These are phyloP conservation scores for Aschersonia sp. DNA, from an alignment of 2,329 filamentous ascomycete species.

Conservation along the genomic window DNA sequence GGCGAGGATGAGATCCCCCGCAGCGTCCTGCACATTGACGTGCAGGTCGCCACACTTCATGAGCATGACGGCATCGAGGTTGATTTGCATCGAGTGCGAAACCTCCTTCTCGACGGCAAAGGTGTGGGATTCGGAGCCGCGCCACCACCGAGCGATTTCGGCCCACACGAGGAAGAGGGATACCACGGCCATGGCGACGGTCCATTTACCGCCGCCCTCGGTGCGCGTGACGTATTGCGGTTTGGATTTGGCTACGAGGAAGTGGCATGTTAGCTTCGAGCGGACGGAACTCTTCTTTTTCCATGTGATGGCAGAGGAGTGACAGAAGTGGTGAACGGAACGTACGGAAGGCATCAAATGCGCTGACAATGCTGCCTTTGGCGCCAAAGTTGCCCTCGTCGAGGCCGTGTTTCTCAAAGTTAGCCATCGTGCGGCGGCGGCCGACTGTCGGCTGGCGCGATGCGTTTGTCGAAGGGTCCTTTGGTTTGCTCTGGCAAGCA, in stretches of 20 bases:
- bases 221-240: conserved; percentile 79
- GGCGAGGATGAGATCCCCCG: conserved; percentile 82
- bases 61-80: conserved; percentile 79
- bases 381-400: conserved; percentile 72
- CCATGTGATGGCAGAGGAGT: background rate
- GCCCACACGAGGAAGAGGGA: conserved; percentile 63
- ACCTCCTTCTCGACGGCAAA: conserved; percentile 92
- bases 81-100: conserved; percentile 79
- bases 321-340: background rate
- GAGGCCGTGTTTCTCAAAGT: conserved; percentile 50
- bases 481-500: too few species aligned
- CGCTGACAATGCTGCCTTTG: conserved; percentile 57
- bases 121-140: conserved; percentile 69
- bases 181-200: conserved; percentile 62
- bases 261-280: background rate
- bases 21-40: conserved; percentile 92
- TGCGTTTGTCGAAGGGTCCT: too few species aligned
- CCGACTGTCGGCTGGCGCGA: background rate
- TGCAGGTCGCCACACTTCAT: conserved; percentile 87
- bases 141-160: conserved; percentile 73
- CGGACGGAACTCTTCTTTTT: background rate
- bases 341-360: conserved; percentile 96
- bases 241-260: conserved; percentile 72
- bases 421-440: conserved; percentile 48
- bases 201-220: conserved; percentile 85